Conservation (phyloP, 2,329 filamentous ascomycete species). For the Pezizomycotina sp. region DNA sequence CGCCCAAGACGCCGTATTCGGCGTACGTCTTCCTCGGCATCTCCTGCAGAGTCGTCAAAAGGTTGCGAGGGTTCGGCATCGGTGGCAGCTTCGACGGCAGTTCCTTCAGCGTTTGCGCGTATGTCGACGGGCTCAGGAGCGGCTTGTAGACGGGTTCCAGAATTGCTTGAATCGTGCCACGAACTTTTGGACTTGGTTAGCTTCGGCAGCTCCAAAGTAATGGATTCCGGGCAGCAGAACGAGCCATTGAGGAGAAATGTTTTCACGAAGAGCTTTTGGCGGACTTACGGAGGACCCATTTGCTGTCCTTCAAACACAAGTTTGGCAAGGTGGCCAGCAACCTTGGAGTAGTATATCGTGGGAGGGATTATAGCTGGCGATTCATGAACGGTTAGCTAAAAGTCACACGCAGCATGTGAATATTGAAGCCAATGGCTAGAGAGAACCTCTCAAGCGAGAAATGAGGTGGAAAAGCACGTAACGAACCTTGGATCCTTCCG, state of each 20-base stretch:
- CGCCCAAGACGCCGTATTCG: constrained; percentile 57
- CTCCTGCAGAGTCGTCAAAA: constrained; percentile 48
- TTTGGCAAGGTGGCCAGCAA: constrained; percentile 73
- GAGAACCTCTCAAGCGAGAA: constrained; percentile 4
- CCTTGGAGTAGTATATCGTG: constrained; percentile 80
- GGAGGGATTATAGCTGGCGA: constrained; percentile 62
- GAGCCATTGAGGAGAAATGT: too few relatives aligned
- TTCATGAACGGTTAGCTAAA: constrained; percentile 2
- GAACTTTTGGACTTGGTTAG: too few relatives aligned
- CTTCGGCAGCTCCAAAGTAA: too few relatives aligned
- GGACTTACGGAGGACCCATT: constrained; percentile 85
- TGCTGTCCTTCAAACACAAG: constrained; percentile 73
- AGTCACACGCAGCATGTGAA: not conserved
- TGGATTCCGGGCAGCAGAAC: too few relatives aligned
- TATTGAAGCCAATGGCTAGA: constrained; percentile 2
- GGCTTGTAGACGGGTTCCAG: constrained; percentile 9
- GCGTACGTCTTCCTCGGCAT: constrained; percentile 54
- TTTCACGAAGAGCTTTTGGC: too few relatives aligned
- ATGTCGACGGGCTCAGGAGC: constrained; percentile 13
- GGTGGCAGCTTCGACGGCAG: constrained; percentile 32
- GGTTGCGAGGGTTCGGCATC: constrained; percentile 40
- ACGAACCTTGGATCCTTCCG: constrained; percentile 77
- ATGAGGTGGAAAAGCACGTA: constrained; percentile 20
- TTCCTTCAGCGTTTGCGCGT: not conserved
- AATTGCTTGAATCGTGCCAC: constrained; percentile 12